These are phyloP conservation scores for Xylariomycetidae sp. DNA, from an alignment of 2,329 filamentous ascomycete genomes.

Conservation along the genomic window DNA sequence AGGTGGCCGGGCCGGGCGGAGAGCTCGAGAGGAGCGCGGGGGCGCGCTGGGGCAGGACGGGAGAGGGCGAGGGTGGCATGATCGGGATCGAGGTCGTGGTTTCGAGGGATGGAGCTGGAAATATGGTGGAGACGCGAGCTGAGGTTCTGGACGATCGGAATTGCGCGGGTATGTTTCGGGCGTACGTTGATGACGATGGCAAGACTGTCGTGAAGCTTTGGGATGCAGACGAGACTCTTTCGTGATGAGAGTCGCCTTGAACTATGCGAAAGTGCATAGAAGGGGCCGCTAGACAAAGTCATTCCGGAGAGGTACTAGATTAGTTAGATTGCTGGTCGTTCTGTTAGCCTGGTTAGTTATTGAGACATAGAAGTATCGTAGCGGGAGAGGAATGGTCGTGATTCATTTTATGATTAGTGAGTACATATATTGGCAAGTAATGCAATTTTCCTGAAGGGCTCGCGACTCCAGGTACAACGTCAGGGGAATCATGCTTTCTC, in stretches of 20 bases:
- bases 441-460: constrained; percentile 11
- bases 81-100: constrained; percentile 69
- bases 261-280: too few relatives aligned
- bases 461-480: constrained; percentile 8
- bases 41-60: constrained; percentile 65
- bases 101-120: constrained; percentile 37
- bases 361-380: too few relatives aligned
- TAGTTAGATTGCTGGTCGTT: too few relatives aligned
- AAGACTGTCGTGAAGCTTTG: constrained; percentile 55
- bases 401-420: too few relatives aligned
- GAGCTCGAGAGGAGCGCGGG: constrained; percentile 72
- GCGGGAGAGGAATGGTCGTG: too few relatives aligned
- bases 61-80: constrained; percentile 80
- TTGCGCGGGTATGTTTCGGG: constrained; percentile 82
- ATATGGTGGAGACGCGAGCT: constrained; percentile 35
- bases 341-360: too few relatives aligned
- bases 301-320: too few relatives aligned
- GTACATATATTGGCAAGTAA: constrained; percentile 17
- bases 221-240: constrained; percentile 34
- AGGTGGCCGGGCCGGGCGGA: constrained; percentile 66
- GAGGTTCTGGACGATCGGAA: constrained; percentile 75
- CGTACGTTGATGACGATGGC: constrained; percentile 64
- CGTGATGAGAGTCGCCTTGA: too few relatives aligned
- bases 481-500: too few relatives aligned
- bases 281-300: too few relatives aligned